phyloP scores from a whole-genome alignment of 23 red algal species.

The Porphyridium purpureum region DNA sequence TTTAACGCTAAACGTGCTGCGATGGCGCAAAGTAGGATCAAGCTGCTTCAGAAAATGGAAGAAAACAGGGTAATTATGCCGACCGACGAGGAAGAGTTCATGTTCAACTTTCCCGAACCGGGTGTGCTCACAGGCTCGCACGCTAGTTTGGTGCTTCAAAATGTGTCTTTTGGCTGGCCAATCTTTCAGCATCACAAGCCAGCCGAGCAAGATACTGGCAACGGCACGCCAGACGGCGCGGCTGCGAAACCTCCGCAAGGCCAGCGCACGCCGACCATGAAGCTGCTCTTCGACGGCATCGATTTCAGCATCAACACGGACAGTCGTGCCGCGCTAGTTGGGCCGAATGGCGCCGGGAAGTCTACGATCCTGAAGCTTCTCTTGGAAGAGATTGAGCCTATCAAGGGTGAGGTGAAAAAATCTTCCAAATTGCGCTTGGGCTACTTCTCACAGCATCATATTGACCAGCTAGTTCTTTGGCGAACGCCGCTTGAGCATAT shows the following conservation, averaged over 20 bases:
- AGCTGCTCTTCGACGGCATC: slow-evolving; percentile 30
- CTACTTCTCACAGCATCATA: slow-evolving; percentile 93
- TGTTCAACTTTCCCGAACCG: slow-evolving; percentile 70
- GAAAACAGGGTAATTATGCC: slow-evolving; percentile 57
- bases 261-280: no score
- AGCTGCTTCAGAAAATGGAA: slow-evolving; percentile 72
- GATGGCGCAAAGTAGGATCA: slow-evolving; percentile 85
- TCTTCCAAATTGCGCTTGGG: slow-evolving; percentile 77
- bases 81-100: slow-evolving; percentile 67
- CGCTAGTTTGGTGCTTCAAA: slow-evolving; percentile 49
- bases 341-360: slow-evolving; percentile 71
- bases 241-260: neutral
- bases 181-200: slow-evolving; percentile 3
- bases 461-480: slow-evolving; percentile 78
- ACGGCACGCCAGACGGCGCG: neutral
- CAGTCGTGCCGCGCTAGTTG: slow-evolving; percentile 60
- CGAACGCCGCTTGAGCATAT: slow-evolving; percentile 83
- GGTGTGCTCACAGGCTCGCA: slow-evolving; percentile 62
- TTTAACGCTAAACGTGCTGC: slow-evolving; percentile 78
- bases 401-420: slow-evolving; percentile 43
- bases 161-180: slow-evolving; percentile 62
- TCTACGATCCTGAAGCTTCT: slow-evolving; percentile 84
- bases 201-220: neutral
- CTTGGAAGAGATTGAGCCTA: slow-evolving; percentile 56
- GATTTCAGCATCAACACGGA: slow-evolving; percentile 84